phyloP scores from a whole-genome alignment of 352 stramenopile species.

The Globisporangium polare region DNA sequence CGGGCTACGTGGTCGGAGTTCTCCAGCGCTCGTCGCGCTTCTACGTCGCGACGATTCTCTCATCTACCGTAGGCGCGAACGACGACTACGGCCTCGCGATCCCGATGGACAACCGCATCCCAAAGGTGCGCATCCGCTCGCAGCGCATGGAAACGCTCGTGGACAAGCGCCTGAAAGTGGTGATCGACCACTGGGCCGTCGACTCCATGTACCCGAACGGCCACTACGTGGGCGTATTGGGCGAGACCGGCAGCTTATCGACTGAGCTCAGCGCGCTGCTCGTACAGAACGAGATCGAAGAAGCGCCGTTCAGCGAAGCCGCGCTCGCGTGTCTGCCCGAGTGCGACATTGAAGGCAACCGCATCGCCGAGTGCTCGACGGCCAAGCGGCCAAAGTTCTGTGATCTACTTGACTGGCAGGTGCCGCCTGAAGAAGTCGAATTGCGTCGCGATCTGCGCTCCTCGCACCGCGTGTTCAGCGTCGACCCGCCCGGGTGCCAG shows the following conservation, averaged over 20 bases:
- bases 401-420: slow-evolving; percentile 62
- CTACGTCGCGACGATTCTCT: slow-evolving; percentile 71
- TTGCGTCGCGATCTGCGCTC: slow-evolving; percentile 63
- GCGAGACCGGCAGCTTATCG: slow-evolving; percentile 48
- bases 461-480: slow-evolving; percentile 82
- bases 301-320: slow-evolving; percentile 81
- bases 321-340: slow-evolving; percentile 81
- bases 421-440: slow-evolving; percentile 47
- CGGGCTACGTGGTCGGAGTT: slow-evolving; percentile 82
- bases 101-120: slow-evolving; percentile 76
- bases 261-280: slow-evolving; percentile 84
- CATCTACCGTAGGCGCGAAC: slow-evolving; percentile 45
- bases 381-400: slow-evolving; percentile 54
- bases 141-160: slow-evolving; percentile 69
- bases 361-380: slow-evolving; percentile 71
- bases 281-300: slow-evolving; percentile 78
- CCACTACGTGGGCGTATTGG: slow-evolving; percentile 78
- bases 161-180: slow-evolving; percentile 79
- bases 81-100: slow-evolving; percentile 78
- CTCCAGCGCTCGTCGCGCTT: slow-evolving; percentile 64
- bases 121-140: slow-evolving; percentile 78
- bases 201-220: slow-evolving; percentile 79
- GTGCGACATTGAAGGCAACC: slow-evolving; percentile 59
- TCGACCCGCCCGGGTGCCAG: slow-evolving; percentile 86
- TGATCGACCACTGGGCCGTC: slow-evolving; percentile 72